phyloP scores from a whole-genome alignment of 768 basidiomycete species.

The Mycena albidolilacea region DNA sequence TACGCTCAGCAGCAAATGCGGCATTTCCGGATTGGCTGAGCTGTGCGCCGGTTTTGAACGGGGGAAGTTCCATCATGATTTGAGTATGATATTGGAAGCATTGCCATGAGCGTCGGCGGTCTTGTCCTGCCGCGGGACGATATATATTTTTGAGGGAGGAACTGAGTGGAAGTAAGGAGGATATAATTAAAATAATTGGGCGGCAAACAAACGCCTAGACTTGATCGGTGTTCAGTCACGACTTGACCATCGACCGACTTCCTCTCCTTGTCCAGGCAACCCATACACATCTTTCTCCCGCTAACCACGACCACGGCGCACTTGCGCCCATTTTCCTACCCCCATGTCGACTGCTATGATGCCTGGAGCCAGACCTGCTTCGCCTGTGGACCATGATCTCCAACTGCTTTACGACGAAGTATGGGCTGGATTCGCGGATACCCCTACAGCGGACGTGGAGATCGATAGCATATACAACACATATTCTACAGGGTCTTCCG shows the following conservation, averaged over 20 bases:
- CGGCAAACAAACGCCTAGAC: not conserved
- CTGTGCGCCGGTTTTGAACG: too few species aligned
- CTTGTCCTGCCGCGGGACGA: too few species aligned
- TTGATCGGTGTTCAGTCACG: conserved; percentile 22
- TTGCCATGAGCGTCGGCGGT: too few species aligned
- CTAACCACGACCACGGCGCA: conserved; percentile 15
- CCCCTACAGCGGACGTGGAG: conserved; percentile 25
- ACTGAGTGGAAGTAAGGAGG: not conserved
- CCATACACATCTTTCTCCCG: not conserved
- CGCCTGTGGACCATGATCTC: conserved; percentile 40
- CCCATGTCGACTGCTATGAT: conserved; percentile 37
- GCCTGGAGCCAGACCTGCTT: conserved; percentile 22
- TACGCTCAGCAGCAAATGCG: too few species aligned
- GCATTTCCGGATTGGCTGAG: too few species aligned
- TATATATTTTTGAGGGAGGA: too few species aligned
- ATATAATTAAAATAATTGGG: too few species aligned
- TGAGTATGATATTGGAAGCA: too few species aligned
- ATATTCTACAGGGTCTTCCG: conserved; percentile 24
- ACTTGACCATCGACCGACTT: conserved; percentile 19
- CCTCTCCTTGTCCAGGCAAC: not conserved
- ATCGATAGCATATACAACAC: conserved; percentile 29
- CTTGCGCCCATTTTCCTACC: conserved; percentile 5
- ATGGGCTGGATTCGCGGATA: conserved; percentile 41
- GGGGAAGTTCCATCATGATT: too few species aligned
- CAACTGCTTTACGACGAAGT: conserved; percentile 42